These are phyloP conservation scores for Hippophae rhamnoides DNA, from an alignment of 306 rosid genomes.

Conservation along the genomic window DNA sequence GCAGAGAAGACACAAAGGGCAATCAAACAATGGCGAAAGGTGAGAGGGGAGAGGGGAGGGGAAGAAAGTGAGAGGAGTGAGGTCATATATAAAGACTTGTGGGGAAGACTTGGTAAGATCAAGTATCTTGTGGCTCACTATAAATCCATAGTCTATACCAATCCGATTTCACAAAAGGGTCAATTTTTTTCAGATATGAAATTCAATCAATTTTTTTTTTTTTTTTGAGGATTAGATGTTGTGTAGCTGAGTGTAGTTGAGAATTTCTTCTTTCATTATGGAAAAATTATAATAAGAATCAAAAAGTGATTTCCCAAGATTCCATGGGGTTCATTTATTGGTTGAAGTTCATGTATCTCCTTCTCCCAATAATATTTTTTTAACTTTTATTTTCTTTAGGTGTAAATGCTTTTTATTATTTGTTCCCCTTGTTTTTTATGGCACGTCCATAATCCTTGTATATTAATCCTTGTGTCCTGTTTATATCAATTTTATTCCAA, in stretches of 20 bases:
- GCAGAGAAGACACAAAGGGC: background rate
- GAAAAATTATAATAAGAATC: constrained; percentile 10
- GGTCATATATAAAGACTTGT: constrained; percentile 30
- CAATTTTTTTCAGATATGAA: background rate
- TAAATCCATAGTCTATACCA: background rate
- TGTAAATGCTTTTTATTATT: constrained; percentile 6
- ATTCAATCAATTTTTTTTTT: constrained; percentile 9
- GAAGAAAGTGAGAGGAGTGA: constrained; percentile 1
- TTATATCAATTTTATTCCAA: too few species aligned
- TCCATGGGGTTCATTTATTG: constrained; percentile 23
- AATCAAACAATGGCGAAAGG: background rate
- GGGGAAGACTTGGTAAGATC: constrained; percentile 11
- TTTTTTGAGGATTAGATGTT: constrained; percentile 3
- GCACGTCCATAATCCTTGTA: constrained; percentile 12
- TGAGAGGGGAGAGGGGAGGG: background rate
- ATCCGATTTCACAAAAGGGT: background rate
- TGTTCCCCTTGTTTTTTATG: constrained; percentile 30
- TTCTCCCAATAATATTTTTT: constrained; percentile 4
- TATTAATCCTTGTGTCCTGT: too few species aligned
- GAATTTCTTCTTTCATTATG: background rate
- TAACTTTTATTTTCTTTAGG: background rate
- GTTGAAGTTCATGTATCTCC: constrained; percentile 35
- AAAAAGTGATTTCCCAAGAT: constrained; percentile 24
- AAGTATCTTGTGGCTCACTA: background rate
- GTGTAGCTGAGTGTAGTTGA: constrained; percentile 9